Base-by-base conservation (phyloP, 1,284 basidiomycete species). In the Afroboletus lepidellus region DNA sequence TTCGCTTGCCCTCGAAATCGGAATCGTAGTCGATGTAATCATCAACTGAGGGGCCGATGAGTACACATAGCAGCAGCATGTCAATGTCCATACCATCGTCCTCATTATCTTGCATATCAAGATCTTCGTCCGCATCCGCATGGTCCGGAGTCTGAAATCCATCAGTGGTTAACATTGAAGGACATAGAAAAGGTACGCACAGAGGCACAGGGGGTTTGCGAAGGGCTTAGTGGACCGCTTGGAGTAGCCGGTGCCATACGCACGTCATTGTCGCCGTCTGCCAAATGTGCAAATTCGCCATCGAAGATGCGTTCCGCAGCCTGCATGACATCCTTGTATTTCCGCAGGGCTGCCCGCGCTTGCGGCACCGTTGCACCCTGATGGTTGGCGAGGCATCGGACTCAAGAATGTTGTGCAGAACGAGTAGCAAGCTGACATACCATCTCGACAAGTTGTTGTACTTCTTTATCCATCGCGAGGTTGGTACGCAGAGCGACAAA, bases 271-370 rank as follows among this genome's bases (percentile, higher is more conserved):
- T 76, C 74, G n/a, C 77, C 83, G 51, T 85, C 84, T 50, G 74
- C 74, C 9, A 92, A 73, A 61, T 87, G 73, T 58, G 87, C 85
- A 61, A 92, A 92, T 59, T 86, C 83, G 18, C 92, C 92, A 54
- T 87, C 85, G 61, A 90, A 87, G 55, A 92, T 86, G 48, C 76
- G 82, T 66, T 90, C 92, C 3, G 92, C 92, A n/a, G 93, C 92
- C 62, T 87, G 78, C 88, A 91, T 91, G 29, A 92, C 87, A 75
- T 94, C 92, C 62, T 84, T 90, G 62, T 87, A 80, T 61, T 84
- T 82, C 53, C 76, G 78, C 62, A 94, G 71, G 13, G 92, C 92
- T 41, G 87, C 90, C 58, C 79, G 78, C 36, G 92, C 92, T 71
- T 92, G 86, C 20, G 82, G 80, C 12, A 72, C 66, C 2, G 84